Base-by-base conservation (phyloP, 1,284 basidiomycete genomes). In the Polyporus tsugae region DNA sequence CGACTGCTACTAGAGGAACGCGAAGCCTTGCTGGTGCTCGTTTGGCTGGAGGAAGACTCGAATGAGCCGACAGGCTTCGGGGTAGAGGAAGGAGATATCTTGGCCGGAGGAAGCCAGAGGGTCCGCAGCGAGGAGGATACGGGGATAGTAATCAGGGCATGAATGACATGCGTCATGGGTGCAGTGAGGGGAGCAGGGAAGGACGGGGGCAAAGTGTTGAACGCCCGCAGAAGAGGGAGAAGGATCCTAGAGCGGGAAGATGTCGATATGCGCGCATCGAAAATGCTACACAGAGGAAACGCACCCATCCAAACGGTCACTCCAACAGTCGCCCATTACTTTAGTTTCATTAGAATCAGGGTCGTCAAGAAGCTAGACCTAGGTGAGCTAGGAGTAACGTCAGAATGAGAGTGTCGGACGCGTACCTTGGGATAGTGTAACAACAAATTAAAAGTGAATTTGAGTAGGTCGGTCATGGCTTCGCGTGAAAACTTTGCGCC, bases 371-470 rank as follows among this genome's bases (percentile, higher is more conserved):
- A 76, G 86, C 87, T 59, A 4, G 6, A n/a, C 17, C 1, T 13
- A 10, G 33, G 55, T 66, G 13, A 62, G 65, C 19, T 6, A 6
- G 2, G 4, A 77, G 83, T 17, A 38, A 53, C 25, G 39, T 17
- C 17, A 29, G 6, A 25, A n/a, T 7, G 1, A 29, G 53, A 1
- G 15, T 13, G 59, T 11, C 7, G 17, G n/a, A n/a, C 19, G 10
- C 79, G 46, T 35, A 85, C 87, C 79, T 85, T 87, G 0, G 89
- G 87, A 75, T 90, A 95, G 76, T 94, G 91, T 59, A 90, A 78
- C 64, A 92, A 83, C 44, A 95, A 76, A 75, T 95, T 95, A 79
- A 94, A 95, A 7, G 86, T 82, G 63, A 94, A 84, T 75, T 95
- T 95, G 66, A 95, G 84, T 49, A 93, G 76, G 78, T 95, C 93